A percentile compares a stretch with the other conserved stretches of the same genome.
phyloP scores from a whole-genome alignment of 176 grass and related monocot genomes.

The Aegilops sharonensis region DNA sequence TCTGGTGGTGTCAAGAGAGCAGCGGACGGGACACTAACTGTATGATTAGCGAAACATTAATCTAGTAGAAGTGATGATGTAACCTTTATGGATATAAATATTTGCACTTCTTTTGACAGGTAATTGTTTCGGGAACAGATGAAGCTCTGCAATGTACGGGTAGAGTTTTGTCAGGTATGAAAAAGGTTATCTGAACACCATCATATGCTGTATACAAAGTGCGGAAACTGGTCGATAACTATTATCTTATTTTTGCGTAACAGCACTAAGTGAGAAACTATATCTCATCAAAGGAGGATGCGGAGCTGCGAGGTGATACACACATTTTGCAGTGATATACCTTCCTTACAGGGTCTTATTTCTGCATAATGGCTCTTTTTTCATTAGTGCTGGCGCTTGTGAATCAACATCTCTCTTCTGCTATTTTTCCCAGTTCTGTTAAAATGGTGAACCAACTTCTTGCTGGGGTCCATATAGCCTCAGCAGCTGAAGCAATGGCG shows the following conservation, averaged over 20 bases:
- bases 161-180: constrained; percentile 75
- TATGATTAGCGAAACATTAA: constrained; percentile 38
- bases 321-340: constrained; percentile 23
- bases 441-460: constrained; percentile 99
- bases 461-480: constrained; percentile 94
- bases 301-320: constrained; percentile 90
- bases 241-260: constrained; percentile 19
- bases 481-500: constrained; percentile 92
- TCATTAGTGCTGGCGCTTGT: neutral
- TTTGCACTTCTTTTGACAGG: constrained; percentile 49
- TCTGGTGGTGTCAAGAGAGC: constrained; percentile 94
- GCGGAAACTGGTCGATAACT: neutral
- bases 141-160: constrained; percentile 70
- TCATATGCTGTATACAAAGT: constrained; percentile 28
- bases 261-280: constrained; percentile 94
- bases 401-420: constrained; percentile 17
- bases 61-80: constrained; percentile 18
- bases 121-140: constrained; percentile 83
- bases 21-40: constrained; percentile 90
- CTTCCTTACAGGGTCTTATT: constrained; percentile 19
- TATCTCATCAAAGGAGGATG: constrained; percentile 98
- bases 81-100: constrained; percentile 13
- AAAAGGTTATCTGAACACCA: constrained; percentile 5
- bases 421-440: constrained; percentile 71
- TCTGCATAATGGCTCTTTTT: neutral